Percentiles rank a stretch among this genome's conserved stretches.
Conservation (phyloP, 2,329 filamentous ascomycete genomes). For the Colletotrichum endophyticum region DNA sequence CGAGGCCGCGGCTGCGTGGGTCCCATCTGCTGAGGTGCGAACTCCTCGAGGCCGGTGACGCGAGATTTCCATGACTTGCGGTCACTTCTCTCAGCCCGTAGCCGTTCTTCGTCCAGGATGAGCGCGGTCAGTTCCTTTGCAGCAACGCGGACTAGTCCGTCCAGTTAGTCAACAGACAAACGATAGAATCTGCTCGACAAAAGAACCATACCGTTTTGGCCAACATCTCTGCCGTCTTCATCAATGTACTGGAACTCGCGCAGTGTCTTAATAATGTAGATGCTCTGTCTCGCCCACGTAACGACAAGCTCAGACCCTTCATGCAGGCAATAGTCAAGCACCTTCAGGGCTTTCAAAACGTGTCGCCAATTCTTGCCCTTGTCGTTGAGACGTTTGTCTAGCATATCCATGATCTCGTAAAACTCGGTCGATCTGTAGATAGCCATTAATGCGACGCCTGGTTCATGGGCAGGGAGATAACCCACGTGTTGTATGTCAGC, state of each 20-base stretch:
- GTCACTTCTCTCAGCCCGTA: slow-evolving; percentile 88
- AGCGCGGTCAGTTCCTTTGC: slow-evolving; percentile 95
- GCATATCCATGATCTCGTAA: slow-evolving; percentile 99
- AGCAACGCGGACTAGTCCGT: slow-evolving; percentile 79
- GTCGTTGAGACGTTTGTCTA: slow-evolving; percentile 97
- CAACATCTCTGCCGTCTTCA: slow-evolving; percentile 93
- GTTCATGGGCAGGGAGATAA: slow-evolving; percentile 19
- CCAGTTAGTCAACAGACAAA: slow-evolving; percentile 30
- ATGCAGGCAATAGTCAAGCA: slow-evolving; percentile 96
- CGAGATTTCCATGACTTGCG: slow-evolving; percentile 96
- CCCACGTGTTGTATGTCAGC: slow-evolving; percentile 96
- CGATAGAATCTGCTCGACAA: background rate
- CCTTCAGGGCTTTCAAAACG: slow-evolving; percentile 95
- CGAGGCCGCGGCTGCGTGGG: slow-evolving; percentile 42
- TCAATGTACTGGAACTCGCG: slow-evolving; percentile 97
- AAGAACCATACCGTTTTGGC: slow-evolving; percentile 80
- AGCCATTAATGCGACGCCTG: background rate
- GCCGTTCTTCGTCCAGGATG: slow-evolving; percentile 89
- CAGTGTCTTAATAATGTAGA: slow-evolving; percentile 98
- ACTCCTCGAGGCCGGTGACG: slow-evolving; percentile 91
- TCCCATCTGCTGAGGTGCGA: slow-evolving; percentile 51
- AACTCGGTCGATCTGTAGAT: slow-evolving; percentile 84
- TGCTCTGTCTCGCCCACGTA: slow-evolving; percentile 96
- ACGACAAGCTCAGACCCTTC: slow-evolving; percentile 96
- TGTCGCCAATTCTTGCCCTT: slow-evolving; percentile 99